Base-by-base conservation (phyloP, 257 asterid genomes). In the Capsicum baccatum region DNA sequence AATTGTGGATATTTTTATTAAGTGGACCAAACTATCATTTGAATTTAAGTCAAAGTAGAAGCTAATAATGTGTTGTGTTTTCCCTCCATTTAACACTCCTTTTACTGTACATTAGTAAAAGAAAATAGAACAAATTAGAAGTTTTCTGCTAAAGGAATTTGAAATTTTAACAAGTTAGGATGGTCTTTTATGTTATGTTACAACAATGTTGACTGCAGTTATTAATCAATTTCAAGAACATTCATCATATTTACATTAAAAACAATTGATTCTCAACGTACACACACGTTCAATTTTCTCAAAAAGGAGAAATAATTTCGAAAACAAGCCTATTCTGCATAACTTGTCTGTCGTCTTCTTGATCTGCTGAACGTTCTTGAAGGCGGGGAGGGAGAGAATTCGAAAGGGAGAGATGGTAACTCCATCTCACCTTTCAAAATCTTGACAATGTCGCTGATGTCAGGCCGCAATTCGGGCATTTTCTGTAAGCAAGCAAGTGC, bases 331-430 rank as follows among this genome's bases (percentile, higher is more conserved):
- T 85, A 86, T 84, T 88, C 94, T 42, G 81, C 89, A 50, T 71
- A 81, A 79, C 87, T 89, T 89, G 86, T 88, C 47, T 64, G 89
- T 56, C 89, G 90, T 70, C 96, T 88, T 79, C 96, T 92, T 42
- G 98, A 90, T 78, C 93, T 89, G 88, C 87, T 85, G 50, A 78
- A 86, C 50, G 81, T 60, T 83, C 86, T 94, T 6, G 94, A 91
- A 50, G 97, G 98, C 12, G 99, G 98, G 26, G 99, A 95, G 15
- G 99, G 97, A 2, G 98, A 94, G 84, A 94, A 94, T 92, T 95
- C 98, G 21, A 92, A 95, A 4, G 96, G 97, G 14, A 85, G 87
- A 6, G 88, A 71, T 6, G 94, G 95, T n/a, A 93, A 91, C 6
- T 94, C 98, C 97, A 89, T 90, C 85, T 95, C 97, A 10, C 98